phyloP scores from a whole-genome alignment of 2,329 filamentous ascomycete species.

The Orbilia brochopaga region DNA sequence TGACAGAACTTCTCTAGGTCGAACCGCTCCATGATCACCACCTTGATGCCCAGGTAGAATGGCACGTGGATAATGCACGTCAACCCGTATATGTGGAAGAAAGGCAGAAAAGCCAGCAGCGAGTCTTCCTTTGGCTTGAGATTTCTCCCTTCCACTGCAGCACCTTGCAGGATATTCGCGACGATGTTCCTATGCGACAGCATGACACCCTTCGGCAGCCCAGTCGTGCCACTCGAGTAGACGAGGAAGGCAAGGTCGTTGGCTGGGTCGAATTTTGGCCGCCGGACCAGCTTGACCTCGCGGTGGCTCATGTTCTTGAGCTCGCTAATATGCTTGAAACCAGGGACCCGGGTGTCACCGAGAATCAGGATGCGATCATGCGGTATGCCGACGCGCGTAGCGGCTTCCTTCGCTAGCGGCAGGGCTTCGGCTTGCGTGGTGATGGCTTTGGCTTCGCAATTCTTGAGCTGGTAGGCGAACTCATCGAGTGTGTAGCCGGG shows the following conservation, averaged over 20 bases:
- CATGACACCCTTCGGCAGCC: conserved; percentile 88
- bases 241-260: conserved; percentile 83
- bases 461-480: conserved; percentile 80
- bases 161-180: conserved; percentile 66
- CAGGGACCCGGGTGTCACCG: conserved; percentile 66
- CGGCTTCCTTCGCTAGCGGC: conserved; percentile 70
- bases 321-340: conserved; percentile 67
- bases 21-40: conserved; percentile 78
- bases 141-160: conserved; percentile 34
- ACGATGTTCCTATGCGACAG: conserved; percentile 83
- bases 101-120: conserved; percentile 79
- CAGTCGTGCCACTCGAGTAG: conserved; percentile 89
- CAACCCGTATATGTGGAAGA: conserved; percentile 82
- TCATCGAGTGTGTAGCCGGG: conserved; percentile 78
- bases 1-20: conserved; percentile 79
- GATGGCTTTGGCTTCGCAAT: conserved; percentile 75
- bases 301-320: conserved; percentile 68
- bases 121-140: conserved; percentile 64
- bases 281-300: conserved; percentile 65
- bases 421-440: conserved; percentile 75
- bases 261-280: conserved; percentile 67
- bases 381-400: conserved; percentile 71
- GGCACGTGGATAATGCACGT: conserved; percentile 47
- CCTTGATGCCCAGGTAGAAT: conserved; percentile 63
- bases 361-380: conserved; percentile 76